Percentiles rank a stretch among this genome's conserved stretches.
Evolutionary conservation across 768 basidiomycete genomes (phyloP).

Genomic region (Auriscalpium orientale): DNA sequence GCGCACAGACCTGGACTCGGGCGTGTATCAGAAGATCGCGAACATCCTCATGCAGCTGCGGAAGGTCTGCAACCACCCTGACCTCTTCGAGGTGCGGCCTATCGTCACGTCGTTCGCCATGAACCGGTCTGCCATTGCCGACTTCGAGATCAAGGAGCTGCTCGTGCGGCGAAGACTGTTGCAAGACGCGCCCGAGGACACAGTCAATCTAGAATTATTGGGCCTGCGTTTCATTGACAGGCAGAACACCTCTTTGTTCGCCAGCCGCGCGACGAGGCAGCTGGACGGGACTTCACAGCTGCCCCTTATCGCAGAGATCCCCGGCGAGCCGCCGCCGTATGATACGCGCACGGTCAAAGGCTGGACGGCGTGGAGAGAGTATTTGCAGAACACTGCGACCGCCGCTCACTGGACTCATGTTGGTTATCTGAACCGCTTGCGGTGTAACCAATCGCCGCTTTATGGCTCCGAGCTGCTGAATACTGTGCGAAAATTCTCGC

Average conservation of each 20-base stretch:
- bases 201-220: slow-evolving; percentile 52
- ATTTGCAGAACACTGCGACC: slow-evolving; percentile 39
- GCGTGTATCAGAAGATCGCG: slow-evolving; percentile 81
- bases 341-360: slow-evolving; percentile 74
- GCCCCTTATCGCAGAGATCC: slow-evolving; percentile 44
- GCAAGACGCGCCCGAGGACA: slow-evolving; percentile 42
- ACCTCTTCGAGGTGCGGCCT: slow-evolving; percentile 85
- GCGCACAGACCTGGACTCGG: slow-evolving; percentile 72
- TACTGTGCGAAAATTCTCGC: slow-evolving; percentile 29
- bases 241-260: slow-evolving; percentile 45
- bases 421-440: slow-evolving; percentile 64
- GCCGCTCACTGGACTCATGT: slow-evolving; percentile 63
- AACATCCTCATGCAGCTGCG: slow-evolving; percentile 98
- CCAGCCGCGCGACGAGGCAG: slow-evolving; percentile 43
- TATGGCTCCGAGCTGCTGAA: slow-evolving; percentile 31
- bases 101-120: slow-evolving; percentile 71
- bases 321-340: slow-evolving; percentile 59
- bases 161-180: slow-evolving; percentile 73
- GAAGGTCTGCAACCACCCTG: slow-evolving; percentile 94
- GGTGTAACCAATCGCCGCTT: slow-evolving; percentile 42
- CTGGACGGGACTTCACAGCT: slow-evolving; percentile 55
- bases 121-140: slow-evolving; percentile 66
- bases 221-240: slow-evolving; percentile 54
- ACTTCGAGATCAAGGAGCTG: slow-evolving; percentile 83
- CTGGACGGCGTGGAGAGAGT: slow-evolving; percentile 43